phyloP scores from a whole-genome alignment of 2,329 filamentous ascomycete genomes.

The Cadophora malorum region DNA sequence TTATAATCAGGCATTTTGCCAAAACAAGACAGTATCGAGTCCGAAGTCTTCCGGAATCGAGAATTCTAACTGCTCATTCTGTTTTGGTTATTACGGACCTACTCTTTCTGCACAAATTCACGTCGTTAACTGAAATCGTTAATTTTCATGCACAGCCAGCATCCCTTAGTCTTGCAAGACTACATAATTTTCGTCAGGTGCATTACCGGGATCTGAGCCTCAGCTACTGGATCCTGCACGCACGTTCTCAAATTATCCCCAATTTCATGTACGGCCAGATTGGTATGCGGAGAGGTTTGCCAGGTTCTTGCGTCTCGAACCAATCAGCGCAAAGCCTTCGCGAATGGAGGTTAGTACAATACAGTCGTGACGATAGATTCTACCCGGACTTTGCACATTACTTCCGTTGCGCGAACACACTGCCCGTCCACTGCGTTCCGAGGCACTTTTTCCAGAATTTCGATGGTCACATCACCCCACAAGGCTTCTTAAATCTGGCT shows the following conservation, averaged over 20 bases:
- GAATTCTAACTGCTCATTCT: no score
- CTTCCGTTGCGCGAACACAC: not conserved
- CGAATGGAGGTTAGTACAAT: not conserved
- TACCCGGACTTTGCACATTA: conserved; percentile 2
- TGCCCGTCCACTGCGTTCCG: not conserved
- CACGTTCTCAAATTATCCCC: not conserved
- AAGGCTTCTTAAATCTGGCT: not conserved
- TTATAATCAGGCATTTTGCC: no score
- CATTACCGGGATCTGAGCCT: not conserved
- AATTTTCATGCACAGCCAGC: no score
- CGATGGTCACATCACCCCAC: not conserved
- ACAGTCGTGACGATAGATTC: not conserved
- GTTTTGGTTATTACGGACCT: no score
- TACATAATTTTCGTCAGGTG: no score
- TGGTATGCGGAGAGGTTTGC: not conserved
- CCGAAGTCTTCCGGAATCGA: no score
- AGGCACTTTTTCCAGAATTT: not conserved
- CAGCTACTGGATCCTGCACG: not conserved
- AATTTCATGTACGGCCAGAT: not conserved
- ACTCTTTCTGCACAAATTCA: no score
- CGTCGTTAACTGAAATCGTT: no score
- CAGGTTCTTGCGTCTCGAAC: not conserved
- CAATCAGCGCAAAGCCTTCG: not conserved
- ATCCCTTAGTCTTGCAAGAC: no score
- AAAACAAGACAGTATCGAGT: no score